Percentiles rank a stretch among this genome's conserved stretches.
These are phyloP conservation scores for Agapanthus africanus DNA, from an alignment of 106 monocot species.

Conservation along the genomic window DNA sequence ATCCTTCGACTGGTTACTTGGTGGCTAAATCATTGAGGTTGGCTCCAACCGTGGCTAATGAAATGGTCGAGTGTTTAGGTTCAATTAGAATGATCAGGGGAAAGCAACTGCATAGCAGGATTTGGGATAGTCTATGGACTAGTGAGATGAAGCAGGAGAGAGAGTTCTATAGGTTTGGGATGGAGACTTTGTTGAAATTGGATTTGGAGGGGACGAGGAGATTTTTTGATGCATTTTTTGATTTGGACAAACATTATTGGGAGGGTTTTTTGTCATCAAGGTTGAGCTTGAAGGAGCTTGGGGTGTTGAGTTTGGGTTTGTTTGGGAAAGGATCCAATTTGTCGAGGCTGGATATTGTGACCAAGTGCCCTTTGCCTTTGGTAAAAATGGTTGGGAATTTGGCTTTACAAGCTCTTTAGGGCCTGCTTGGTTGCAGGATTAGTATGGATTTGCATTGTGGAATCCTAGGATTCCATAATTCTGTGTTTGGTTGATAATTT, in stretches of 20 bases:
- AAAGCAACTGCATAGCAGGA: constrained; percentile 3
- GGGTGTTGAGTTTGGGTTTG: constrained; percentile 12
- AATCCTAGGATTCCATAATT: too few relatives aligned
- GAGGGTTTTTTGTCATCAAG: constrained; percentile 23
- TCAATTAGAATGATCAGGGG: constrained; percentile 25
- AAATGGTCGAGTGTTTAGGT: constrained; percentile 27
- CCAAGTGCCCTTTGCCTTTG: constrained; percentile 31
- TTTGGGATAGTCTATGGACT: constrained; percentile 26
- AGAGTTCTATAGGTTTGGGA: constrained; percentile 32
- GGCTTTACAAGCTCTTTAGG: constrained; percentile 9
- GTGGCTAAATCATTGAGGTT: constrained; percentile 11
- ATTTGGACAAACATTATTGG: constrained; percentile 22
- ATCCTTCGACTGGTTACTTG: constrained; percentile 32
- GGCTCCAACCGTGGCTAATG: constrained; percentile 16
- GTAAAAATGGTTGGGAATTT: constrained; percentile 21
- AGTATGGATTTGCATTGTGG: too few relatives aligned
- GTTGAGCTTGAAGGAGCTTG: constrained; percentile 20
- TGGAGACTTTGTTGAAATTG: constrained; percentile 30
- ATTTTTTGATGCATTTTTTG: constrained; percentile 37
- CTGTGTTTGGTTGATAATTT: too few relatives aligned
- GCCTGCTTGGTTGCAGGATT: too few relatives aligned
- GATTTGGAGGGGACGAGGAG: constrained; percentile 24
- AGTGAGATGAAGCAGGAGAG: constrained; percentile 18
- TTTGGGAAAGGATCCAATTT: constrained; percentile 14
- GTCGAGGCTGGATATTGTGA: constrained; percentile 18